phyloP scores from a whole-genome alignment of 208 protist species.

The Endotrypanum monterogeii region DNA sequence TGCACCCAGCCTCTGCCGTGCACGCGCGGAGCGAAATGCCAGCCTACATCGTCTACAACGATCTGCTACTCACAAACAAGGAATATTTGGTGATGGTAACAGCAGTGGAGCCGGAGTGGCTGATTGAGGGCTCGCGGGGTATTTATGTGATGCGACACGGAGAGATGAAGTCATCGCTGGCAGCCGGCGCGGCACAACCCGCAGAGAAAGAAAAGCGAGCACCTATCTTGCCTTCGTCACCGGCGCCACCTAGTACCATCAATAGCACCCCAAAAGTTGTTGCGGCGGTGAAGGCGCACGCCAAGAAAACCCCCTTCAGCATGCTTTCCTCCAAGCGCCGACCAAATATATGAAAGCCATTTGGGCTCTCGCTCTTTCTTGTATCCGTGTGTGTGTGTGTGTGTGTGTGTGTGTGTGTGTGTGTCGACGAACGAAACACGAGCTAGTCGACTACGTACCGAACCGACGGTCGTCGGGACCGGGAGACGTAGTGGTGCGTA shows the following conservation, averaged over 20 bases:
- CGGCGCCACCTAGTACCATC: not conserved
- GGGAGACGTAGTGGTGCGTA: no score
- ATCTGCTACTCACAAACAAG: constrained; percentile 95
- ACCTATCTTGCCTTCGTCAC: not conserved
- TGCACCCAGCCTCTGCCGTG: constrained; percentile 98
- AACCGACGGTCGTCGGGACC: no score
- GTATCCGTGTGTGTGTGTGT: not conserved
- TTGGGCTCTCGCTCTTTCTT: not conserved
- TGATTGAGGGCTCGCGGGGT: constrained; percentile 84
- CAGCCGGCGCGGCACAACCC: not conserved
- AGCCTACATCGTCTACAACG: constrained; percentile 99
- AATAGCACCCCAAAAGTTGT: not conserved
- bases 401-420: no score
- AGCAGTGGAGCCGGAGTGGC: constrained; percentile 97
- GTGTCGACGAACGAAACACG: no score
- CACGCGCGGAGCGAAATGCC: constrained; percentile 96
- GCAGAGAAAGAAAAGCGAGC: not conserved
- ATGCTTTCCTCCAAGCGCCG: constrained; percentile 27
- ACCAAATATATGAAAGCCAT: constrained; percentile 25
- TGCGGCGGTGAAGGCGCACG: not conserved
- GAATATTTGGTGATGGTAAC: constrained; percentile 98
- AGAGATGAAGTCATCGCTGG: not conserved
- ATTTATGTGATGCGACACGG: constrained; percentile 57
- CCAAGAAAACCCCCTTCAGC: constrained; percentile 13
- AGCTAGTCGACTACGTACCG: no score